These are phyloP conservation scores for Puya raimondii DNA, from an alignment of 176 grass and related monocot genomes.

Conservation along the genomic window DNA sequence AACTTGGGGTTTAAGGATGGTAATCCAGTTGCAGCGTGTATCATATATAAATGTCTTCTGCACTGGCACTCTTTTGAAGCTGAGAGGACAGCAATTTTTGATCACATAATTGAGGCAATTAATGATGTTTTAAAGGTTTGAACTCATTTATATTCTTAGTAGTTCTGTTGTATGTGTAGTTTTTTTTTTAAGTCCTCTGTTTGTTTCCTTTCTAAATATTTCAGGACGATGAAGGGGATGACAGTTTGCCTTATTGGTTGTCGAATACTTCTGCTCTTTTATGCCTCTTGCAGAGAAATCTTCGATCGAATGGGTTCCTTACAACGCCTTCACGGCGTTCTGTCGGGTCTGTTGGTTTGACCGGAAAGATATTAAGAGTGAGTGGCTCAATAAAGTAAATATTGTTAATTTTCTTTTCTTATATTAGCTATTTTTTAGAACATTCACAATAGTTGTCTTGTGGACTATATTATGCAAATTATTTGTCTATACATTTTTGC, in stretches of 20 bases:
- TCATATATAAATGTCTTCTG: constrained; percentile 81
- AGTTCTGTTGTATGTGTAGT: neutral
- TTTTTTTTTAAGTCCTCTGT: neutral
- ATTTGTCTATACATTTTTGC: neutral
- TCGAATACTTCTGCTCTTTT: constrained; percentile 82
- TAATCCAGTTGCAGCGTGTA: constrained; percentile 80
- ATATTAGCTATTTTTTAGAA: constrained; percentile 2
- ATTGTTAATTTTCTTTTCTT: constrained; percentile 4
- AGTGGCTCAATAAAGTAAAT: constrained; percentile 14
- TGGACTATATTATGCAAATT: too few relatives aligned
- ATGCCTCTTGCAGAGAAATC: constrained; percentile 92
- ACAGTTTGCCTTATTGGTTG: constrained; percentile 81
- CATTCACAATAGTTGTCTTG: neutral
- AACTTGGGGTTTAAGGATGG: constrained; percentile 84
- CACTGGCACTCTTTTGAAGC: constrained; percentile 85
- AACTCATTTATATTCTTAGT: neutral
- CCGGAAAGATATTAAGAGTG: constrained; percentile 56
- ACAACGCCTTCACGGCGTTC: constrained; percentile 60
- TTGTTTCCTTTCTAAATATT: constrained; percentile 4
- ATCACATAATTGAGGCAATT: constrained; percentile 81
- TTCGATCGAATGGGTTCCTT: constrained; percentile 78
- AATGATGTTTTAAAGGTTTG: constrained; percentile 89
- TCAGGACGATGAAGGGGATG: constrained; percentile 57
- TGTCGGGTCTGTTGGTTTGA: constrained; percentile 33
- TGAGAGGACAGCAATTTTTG: constrained; percentile 92